These are phyloP conservation scores for Citrus medica DNA, from an alignment of 345 rosid species.

Conservation along the genomic window DNA sequence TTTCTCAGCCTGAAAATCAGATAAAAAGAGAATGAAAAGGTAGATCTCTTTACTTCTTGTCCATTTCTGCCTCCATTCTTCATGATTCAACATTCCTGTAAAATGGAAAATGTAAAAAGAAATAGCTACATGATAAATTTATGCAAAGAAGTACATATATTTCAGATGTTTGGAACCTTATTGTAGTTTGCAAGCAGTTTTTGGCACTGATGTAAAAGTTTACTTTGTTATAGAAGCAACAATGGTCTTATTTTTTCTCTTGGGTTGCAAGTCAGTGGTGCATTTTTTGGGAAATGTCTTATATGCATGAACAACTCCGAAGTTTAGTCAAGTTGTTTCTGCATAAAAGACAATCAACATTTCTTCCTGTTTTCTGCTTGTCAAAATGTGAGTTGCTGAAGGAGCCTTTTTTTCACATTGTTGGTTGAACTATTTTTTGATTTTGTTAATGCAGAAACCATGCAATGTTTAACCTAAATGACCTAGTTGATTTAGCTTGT, in stretches of 20 bases:
- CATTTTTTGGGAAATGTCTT: neutral
- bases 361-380: neutral
- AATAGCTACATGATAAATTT: neutral
- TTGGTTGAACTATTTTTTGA: neutral
- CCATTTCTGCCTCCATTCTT: neutral
- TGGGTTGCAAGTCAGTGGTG: neutral
- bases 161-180: neutral
- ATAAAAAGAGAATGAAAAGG: constrained; percentile 25
- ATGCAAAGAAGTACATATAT: neutral
- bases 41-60: neutral
- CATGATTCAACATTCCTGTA: neutral
- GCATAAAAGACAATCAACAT: neutral
- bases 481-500: neutral
- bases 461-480: neutral
- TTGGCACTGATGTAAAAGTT: neutral
- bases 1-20: constrained; percentile 56
- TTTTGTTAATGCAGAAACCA: neutral
- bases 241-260: neutral
- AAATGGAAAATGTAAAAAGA: neutral
- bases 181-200: neutral
- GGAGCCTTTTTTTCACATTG: neutral
- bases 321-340: neutral
- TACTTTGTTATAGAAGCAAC: neutral
- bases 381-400: neutral
- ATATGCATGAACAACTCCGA: neutral